Evolutionary conservation across 202 grass and related monocot genomes (phyloP).

Genomic region (Elaeis oleifera): DNA sequence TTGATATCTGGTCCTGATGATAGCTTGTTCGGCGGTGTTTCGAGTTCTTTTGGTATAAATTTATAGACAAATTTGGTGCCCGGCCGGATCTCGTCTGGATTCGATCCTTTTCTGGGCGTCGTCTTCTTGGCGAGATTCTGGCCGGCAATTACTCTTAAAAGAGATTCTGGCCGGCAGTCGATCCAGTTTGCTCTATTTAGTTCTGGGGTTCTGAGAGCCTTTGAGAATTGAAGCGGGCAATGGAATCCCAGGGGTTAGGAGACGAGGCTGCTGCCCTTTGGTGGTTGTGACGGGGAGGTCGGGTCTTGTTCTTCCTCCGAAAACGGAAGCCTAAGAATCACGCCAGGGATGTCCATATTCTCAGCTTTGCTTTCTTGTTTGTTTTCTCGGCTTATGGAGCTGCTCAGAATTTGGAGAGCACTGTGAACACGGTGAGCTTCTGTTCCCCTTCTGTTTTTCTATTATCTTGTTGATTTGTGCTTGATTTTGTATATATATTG

Average conservation of each 20-base stretch:
- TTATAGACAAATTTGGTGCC: too few relatives aligned
- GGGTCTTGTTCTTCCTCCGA: background rate
- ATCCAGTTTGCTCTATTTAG: too few relatives aligned
- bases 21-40: too few relatives aligned
- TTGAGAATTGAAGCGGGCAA: background rate
- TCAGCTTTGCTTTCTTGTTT: constrained; percentile 80
- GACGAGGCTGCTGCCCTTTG: constrained; percentile 3
- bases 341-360: constrained; percentile 56
- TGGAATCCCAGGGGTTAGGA: background rate
- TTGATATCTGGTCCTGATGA: too few relatives aligned
- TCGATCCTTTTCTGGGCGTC: too few relatives aligned
- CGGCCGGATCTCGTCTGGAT: too few relatives aligned
- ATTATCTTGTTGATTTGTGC: background rate
- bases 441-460: background rate
- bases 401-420: constrained; percentile 93
- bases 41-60: too few relatives aligned
- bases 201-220: background rate
- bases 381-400: constrained; percentile 94
- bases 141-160: too few relatives aligned
- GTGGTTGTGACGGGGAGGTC: background rate
- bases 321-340: constrained; percentile 2
- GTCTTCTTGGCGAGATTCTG: too few relatives aligned
- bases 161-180: too few relatives aligned
- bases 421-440: constrained; percentile 63
- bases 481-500: background rate